These are phyloP conservation scores for Arachnomyces sp. DNA, from an alignment of 2,329 filamentous ascomycete genomes.

Conservation along the genomic window DNA sequence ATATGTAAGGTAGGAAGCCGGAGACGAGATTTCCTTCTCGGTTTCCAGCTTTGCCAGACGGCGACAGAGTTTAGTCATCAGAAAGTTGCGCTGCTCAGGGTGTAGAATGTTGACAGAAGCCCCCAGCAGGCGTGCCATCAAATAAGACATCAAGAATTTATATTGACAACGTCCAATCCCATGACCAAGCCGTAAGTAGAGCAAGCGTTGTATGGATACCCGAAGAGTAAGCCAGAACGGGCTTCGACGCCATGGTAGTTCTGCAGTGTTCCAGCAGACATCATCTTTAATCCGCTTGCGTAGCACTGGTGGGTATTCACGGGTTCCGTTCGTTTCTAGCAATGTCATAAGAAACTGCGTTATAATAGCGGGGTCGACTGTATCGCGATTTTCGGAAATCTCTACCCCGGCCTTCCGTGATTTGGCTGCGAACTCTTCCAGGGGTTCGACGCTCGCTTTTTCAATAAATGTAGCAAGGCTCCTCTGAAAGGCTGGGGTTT, in stretches of 20 bases:
- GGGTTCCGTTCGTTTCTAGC: slow-evolving; percentile 47
- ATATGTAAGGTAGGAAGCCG: slow-evolving; percentile 13
- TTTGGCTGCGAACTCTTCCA: slow-evolving; percentile 47
- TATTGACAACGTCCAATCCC: slow-evolving; percentile 44
- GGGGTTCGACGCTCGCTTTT: slow-evolving; percentile 46
- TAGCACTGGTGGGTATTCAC: slow-evolving; percentile 31
- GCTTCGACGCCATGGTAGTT: slow-evolving; percentile 55
- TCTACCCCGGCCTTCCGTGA: slow-evolving; percentile 45
- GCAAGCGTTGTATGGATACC: slow-evolving; percentile 48
- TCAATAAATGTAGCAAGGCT: slow-evolving; percentile 48
- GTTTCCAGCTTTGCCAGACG: slow-evolving; percentile 52
- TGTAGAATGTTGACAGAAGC: slow-evolving; percentile 22
- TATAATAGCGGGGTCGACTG: slow-evolving; percentile 50
- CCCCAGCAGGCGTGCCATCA: slow-evolving; percentile 42
- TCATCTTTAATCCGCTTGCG: slow-evolving; percentile 58
- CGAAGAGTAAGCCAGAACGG: slow-evolving; percentile 57
- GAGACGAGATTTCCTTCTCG: slow-evolving; percentile 23
- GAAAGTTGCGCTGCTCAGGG: slow-evolving; percentile 30
- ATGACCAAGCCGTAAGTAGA: slow-evolving; percentile 20
- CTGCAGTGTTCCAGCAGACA: slow-evolving; percentile 41
- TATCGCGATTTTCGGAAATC: slow-evolving; percentile 53
- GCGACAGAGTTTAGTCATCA: slow-evolving; percentile 49
- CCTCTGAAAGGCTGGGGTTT: slow-evolving; percentile 39
- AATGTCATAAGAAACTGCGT: slow-evolving; percentile 54
- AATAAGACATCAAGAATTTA: slow-evolving; percentile 49